Evolutionary conservation across 2,329 filamentous ascomycete genomes (phyloP).

Genomic region (Scleromitrula shiraiana): DNA sequence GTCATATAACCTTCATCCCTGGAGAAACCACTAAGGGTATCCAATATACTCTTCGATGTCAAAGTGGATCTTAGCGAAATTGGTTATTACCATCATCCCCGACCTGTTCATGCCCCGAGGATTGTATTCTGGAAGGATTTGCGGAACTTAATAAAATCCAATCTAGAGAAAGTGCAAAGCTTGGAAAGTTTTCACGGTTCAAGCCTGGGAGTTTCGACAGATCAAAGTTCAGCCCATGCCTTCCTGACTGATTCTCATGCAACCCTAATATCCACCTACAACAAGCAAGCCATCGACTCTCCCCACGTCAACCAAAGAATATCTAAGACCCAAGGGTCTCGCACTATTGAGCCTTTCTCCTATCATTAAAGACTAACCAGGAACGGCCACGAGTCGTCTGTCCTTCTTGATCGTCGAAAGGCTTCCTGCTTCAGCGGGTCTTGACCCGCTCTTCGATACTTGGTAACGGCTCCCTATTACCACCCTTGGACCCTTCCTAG

Average conservation of each 20-base stretch:
- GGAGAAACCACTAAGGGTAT: constrained; percentile 7
- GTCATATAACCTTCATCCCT: neutral
- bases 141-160: constrained; percentile 10
- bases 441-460: constrained; percentile 26
- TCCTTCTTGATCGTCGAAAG: constrained; percentile 7
- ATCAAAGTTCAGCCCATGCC: constrained; percentile 18
- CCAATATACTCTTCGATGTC: constrained; percentile 10
- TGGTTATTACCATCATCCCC: constrained; percentile 17
- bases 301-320: constrained; percentile 6
- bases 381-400: constrained; percentile 7
- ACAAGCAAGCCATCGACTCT: constrained; percentile 12
- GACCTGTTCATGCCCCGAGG: constrained; percentile 18
- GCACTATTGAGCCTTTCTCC: constrained; percentile 2
- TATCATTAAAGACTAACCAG: constrained; percentile 9
- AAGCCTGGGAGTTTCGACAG: constrained; percentile 6
- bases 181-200: constrained; percentile 6
- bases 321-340: neutral
- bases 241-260: constrained; percentile 18
- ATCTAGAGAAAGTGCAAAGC: constrained; percentile 3
- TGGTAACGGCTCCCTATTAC: constrained; percentile 18
- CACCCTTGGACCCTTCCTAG: constrained; percentile 13
- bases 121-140: constrained; percentile 12
- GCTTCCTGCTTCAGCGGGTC: constrained; percentile 11
- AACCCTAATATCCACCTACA: constrained; percentile 13
- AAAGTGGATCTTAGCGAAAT: constrained; percentile 19